phyloP scores from a whole-genome alignment of 202 grass and related monocot genomes.

The Elaeis oleifera region DNA sequence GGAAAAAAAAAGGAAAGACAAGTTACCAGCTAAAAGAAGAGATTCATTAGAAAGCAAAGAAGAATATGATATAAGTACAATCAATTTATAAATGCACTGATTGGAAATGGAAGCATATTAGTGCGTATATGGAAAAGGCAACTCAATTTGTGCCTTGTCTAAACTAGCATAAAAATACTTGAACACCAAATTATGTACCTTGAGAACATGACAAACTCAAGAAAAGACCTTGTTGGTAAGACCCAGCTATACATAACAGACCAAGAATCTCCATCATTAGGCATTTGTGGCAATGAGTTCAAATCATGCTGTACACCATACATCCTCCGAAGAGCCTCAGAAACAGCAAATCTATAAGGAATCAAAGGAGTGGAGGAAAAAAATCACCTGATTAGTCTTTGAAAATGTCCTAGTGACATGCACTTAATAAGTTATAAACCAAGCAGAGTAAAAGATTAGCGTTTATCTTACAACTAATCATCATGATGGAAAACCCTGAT shows the following conservation, averaged over 20 bases:
- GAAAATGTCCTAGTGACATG: no score
- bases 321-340: slow-evolving; percentile 72
- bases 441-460: no score
- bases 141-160: not conserved
- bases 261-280: slow-evolving; percentile 71
- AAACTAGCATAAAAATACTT: slow-evolving; percentile 14
- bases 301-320: slow-evolving; percentile 58
- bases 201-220: slow-evolving; percentile 99
- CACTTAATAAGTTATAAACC: no score
- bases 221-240: slow-evolving; percentile 80
- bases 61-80: no score
- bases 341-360: slow-evolving; percentile 51
- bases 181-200: slow-evolving; percentile 45
- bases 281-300: slow-evolving; percentile 59
- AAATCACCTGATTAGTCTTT: not conserved
- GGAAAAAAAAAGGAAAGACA: no score
- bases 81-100: no score
- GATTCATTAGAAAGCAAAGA: no score
- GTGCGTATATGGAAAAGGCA: no score
- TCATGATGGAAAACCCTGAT: no score
- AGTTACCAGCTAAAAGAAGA: no score
- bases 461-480: no score
- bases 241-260: slow-evolving; percentile 97
- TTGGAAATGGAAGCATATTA: no score
- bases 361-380: slow-evolving; percentile 13